Evolutionary conservation across 176 grass and related monocot genomes (phyloP).

Genomic region (Alopecurus myosuroides): DNA sequence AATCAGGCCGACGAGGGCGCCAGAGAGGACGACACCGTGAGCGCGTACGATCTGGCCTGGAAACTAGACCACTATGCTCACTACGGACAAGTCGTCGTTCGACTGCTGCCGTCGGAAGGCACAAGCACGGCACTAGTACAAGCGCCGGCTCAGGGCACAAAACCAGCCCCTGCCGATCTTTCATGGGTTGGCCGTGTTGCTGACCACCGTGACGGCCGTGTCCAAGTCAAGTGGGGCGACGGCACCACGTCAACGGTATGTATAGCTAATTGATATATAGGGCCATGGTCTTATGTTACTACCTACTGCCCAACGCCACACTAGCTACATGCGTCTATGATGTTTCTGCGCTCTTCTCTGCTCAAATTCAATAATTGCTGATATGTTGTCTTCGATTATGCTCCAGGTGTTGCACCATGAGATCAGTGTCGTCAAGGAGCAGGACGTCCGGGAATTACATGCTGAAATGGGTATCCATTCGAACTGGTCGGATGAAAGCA

Average conservation of each 20-base stretch:
- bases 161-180: neutral
- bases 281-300: no score
- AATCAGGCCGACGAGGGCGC: neutral
- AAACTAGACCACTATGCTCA: neutral
- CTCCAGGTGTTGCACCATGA: neutral
- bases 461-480: neutral
- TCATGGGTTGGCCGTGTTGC: neutral
- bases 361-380: neutral
- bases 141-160: no score
- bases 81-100: neutral
- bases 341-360: no score
- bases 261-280: neutral
- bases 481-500: no score
- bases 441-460: neutral
- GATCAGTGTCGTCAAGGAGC: neutral
- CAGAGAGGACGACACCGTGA: neutral
- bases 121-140: no score
- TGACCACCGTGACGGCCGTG: neutral
- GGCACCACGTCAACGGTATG: neutral
- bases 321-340: no score
- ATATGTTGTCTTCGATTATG: neutral
- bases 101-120: neutral
- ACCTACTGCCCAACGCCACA: neutral
- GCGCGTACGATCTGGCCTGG: neutral
- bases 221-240: constrained; percentile 4